Conservation (phyloP, 306 rosid species). For the Delonix regia region DNA sequence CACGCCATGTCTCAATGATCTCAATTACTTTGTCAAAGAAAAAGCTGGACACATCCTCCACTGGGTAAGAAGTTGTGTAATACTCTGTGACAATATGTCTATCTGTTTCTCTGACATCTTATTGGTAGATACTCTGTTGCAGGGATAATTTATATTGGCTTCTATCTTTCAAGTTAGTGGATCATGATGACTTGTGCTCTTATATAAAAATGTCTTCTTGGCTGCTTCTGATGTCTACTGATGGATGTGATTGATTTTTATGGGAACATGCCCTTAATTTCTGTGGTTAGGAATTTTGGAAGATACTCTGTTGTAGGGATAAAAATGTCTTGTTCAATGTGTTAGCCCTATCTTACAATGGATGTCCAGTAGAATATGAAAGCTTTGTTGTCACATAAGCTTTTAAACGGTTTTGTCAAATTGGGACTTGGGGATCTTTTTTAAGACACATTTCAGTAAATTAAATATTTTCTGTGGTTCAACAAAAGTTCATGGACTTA, state of each 20-base stretch:
- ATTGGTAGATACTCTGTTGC: not conserved
- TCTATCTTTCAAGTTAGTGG: constrained; percentile 4
- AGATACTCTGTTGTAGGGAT: no score
- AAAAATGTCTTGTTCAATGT: no score
- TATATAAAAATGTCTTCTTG: not conserved
- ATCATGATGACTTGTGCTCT: not conserved
- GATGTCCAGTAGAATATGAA: not conserved
- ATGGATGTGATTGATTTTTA: not conserved
- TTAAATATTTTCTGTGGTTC: not conserved
- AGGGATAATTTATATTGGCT: not conserved
- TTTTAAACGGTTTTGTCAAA: not conserved
- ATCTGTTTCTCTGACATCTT: constrained; percentile 4
- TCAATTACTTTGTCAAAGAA: constrained; percentile 74
- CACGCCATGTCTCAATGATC: constrained; percentile 91
- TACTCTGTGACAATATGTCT: not conserved
- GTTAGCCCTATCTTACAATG: constrained; percentile 1
- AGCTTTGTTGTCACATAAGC: not conserved
- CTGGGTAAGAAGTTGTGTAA: constrained; percentile 59
- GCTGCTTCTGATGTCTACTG: not conserved
- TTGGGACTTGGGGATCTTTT: not conserved
- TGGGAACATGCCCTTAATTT: not conserved
- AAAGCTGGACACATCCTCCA: constrained; percentile 66
- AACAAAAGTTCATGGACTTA: not conserved
- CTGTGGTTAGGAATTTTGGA: no score
- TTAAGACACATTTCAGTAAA: not conserved